Percentiles rank a stretch among this genome's conserved stretches.
Conservation (phyloP, 805 yeast genomes). For the Hanseniaspora vineae region DNA sequence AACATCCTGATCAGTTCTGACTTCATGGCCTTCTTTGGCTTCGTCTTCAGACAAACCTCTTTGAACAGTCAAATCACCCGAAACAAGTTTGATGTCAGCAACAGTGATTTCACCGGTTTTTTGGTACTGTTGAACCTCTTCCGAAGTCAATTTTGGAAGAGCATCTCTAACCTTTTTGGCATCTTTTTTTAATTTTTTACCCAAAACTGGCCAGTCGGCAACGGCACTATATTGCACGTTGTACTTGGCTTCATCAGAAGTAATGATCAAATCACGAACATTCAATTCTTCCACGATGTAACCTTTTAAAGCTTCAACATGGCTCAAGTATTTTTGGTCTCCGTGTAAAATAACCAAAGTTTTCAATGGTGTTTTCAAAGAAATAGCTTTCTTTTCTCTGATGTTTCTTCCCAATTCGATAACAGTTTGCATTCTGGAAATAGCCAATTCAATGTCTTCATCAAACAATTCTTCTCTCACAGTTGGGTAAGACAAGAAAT, state of each 20-base stretch:
- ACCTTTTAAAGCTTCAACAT: slow-evolving; percentile 60
- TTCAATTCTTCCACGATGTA: slow-evolving; percentile 88
- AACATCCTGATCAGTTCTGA: slow-evolving; percentile 81
- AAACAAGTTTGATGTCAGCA: slow-evolving; percentile 76
- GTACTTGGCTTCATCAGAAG: slow-evolving; percentile 81
- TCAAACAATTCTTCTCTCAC: slow-evolving; percentile 74
- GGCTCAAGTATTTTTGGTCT: slow-evolving; percentile 60
- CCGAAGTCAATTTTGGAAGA: slow-evolving; percentile 68
- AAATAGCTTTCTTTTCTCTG: slow-evolving; percentile 89
- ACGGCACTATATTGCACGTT: slow-evolving; percentile 88
- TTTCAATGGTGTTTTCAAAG: slow-evolving; percentile 90
- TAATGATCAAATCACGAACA: slow-evolving; percentile 75
- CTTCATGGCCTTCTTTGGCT: slow-evolving; percentile 61
- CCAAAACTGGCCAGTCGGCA: slow-evolving; percentile 98
- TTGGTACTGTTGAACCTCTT: slow-evolving; percentile 66
- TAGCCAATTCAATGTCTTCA: slow-evolving; percentile 74
- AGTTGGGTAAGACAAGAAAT: slow-evolving; percentile 82
- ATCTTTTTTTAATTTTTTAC: slow-evolving; percentile 92
- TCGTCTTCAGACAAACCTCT: slow-evolving; percentile 72
- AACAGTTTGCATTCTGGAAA: slow-evolving; percentile 90
- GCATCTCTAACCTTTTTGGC: slow-evolving; percentile 92
- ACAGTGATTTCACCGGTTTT: slow-evolving; percentile 64
- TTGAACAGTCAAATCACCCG: slow-evolving; percentile 80
- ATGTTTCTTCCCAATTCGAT: slow-evolving; percentile 93
- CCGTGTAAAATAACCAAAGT: slow-evolving; percentile 75